A percentile compares a stretch with the other conserved stretches of the same genome.
These are phyloP conservation scores for Penicillium thymicola DNA, from an alignment of 2,329 filamentous ascomycete species.

Conservation along the genomic window DNA sequence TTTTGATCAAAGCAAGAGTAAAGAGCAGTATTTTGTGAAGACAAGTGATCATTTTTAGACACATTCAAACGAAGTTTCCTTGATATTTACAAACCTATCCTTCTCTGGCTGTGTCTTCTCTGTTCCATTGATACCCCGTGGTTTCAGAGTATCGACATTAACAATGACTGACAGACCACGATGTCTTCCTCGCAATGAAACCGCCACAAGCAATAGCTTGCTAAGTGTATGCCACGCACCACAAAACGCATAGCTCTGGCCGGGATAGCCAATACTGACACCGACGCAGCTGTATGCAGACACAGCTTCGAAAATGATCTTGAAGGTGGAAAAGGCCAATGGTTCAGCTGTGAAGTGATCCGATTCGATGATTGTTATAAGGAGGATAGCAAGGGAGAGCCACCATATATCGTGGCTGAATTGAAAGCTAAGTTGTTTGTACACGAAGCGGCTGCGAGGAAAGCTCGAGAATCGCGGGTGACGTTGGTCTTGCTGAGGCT, in stretches of 20 bases:
- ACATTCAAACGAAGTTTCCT: background rate
- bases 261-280: background rate
- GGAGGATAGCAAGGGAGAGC: background rate
- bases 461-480: background rate
- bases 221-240: background rate
- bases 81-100: background rate
- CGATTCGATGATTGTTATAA: background rate
- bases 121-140: background rate
- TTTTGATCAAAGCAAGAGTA: no score
- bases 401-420: background rate
- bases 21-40: no score
- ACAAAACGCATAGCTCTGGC: background rate
- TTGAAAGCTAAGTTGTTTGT: background rate
- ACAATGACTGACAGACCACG: background rate
- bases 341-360: background rate
- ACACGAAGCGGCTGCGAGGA: background rate
- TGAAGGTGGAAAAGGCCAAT: background rate
- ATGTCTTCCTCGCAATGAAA: background rate
- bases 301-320: background rate
- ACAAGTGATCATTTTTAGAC: background rate
- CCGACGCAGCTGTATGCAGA: background rate
- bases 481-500: background rate
- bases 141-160: background rate
- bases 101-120: background rate
- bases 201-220: background rate